Percentiles rank a stretch among this genome's conserved stretches.
phyloP scores from a whole-genome alignment of 441 rosid species.

The Corymbia calophylla region DNA sequence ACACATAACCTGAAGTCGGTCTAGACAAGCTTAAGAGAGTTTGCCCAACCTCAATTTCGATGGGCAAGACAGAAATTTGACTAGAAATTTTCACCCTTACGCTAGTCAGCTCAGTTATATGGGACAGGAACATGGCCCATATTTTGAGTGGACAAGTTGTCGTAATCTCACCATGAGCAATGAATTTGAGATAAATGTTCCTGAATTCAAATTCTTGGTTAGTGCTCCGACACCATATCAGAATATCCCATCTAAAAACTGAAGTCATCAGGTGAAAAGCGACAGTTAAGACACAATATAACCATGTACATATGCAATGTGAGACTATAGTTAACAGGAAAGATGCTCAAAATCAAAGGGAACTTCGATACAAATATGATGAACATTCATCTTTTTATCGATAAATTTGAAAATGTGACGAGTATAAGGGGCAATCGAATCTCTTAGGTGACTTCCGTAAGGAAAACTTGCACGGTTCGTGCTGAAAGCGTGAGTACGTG shows the following conservation, averaged over 20 bases:
- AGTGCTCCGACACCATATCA: neutral
- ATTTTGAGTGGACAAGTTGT: neutral
- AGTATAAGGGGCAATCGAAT: neutral
- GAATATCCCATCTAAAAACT: neutral
- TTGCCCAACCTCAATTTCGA: neutral
- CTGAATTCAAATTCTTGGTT: neutral
- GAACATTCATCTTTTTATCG: neutral
- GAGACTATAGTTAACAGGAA: neutral
- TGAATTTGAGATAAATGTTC: neutral
- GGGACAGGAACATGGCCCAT: neutral
- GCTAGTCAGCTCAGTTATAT: neutral
- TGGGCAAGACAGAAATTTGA: neutral
- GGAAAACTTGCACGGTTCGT: neutral
- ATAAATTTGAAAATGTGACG: neutral
- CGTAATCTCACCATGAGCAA: neutral
- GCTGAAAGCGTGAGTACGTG: neutral
- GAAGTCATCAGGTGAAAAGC: neutral
- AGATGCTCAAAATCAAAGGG: neutral
- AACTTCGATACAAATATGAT: neutral
- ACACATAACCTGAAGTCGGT: neutral
- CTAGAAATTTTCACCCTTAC: neutral
- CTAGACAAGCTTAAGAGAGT: neutral
- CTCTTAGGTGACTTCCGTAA: neutral
- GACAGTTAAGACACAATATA: fast-evolving
- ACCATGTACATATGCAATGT: fast-evolving